Evolutionary conservation across 352 stramenopile genomes (phyloP).

Genomic region (Stramenopiles sp.): DNA sequence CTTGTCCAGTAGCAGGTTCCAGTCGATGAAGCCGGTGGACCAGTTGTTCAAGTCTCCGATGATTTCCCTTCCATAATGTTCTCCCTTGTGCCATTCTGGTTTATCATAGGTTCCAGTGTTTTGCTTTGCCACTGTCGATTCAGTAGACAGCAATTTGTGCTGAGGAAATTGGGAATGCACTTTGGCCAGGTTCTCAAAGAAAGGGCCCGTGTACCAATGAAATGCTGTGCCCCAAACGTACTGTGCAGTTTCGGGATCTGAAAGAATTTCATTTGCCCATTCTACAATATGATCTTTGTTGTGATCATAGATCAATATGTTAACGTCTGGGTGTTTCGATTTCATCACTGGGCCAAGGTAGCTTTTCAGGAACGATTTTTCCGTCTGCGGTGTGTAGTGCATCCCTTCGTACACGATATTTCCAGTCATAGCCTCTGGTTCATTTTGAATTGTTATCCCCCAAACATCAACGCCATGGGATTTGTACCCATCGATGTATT

Average conservation of each 20-base stretch:
- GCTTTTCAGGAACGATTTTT: conserved; percentile 52
- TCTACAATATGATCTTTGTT: conserved; percentile 48
- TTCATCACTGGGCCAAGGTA: conserved; percentile 54
- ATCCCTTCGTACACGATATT: conserved; percentile 45
- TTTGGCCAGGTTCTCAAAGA: neutral
- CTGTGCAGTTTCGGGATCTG: conserved; percentile 31
- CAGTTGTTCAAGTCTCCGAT: conserved; percentile 54
- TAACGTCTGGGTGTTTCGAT: conserved; percentile 52
- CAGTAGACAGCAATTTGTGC: neutral
- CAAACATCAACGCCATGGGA: conserved; percentile 51
- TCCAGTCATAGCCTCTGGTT: conserved; percentile 40
- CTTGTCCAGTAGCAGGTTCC: conserved; percentile 54
- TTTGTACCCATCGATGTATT: conserved; percentile 71
- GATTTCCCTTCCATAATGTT: conserved; percentile 58
- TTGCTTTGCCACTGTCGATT: neutral
- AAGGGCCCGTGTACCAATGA: conserved; percentile 54
- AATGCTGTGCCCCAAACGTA: conserved; percentile 69
- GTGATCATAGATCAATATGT: conserved; percentile 70
- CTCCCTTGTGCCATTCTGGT: conserved; percentile 35
- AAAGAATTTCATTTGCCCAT: conserved; percentile 45
- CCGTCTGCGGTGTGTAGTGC: conserved; percentile 31
- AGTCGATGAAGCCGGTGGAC: conserved; percentile 54
- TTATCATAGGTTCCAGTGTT: neutral
- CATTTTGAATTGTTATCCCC: conserved; percentile 67
- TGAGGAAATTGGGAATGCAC: neutral